phyloP scores from a whole-genome alignment of 2,329 filamentous ascomycete species.

The Rutstroemia sp. region DNA sequence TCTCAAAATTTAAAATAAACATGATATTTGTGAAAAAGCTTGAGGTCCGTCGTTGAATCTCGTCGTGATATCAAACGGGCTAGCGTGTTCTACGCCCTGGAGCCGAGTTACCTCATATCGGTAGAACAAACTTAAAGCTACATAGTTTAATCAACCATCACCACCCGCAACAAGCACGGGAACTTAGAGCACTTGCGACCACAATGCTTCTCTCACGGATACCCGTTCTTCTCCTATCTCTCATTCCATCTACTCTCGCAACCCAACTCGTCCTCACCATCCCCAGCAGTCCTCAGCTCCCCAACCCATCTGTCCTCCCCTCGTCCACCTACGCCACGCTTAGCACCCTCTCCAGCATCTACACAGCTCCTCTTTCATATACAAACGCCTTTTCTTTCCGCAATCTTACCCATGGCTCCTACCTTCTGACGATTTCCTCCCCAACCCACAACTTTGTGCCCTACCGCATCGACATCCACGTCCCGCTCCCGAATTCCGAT shows the following conservation, averaged over 20 bases:
- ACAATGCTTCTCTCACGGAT: background rate
- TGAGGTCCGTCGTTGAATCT: too few relatives aligned
- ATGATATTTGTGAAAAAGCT: too few relatives aligned
- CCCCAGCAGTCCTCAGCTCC: conserved; percentile 20
- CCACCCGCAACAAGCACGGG: too few relatives aligned
- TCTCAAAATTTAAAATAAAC: too few relatives aligned
- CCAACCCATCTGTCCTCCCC: conserved; percentile 37
- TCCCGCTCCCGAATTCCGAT: conserved; percentile 25
- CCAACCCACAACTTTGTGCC: conserved; percentile 69
- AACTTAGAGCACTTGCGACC: background rate
- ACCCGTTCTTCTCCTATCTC: background rate
- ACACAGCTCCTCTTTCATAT: conserved; percentile 57
- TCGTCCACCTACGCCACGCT: conserved; percentile 58
- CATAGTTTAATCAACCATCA: too few relatives aligned
- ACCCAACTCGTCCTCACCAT: conserved; percentile 25
- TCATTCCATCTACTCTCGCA: conserved; percentile 32
- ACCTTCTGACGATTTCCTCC: conserved; percentile 76
- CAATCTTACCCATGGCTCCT: conserved; percentile 64
- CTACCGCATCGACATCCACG: conserved; percentile 65
- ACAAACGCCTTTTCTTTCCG: conserved; percentile 68
- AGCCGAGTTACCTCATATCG: too few relatives aligned
- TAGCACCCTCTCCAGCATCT: conserved; percentile 43
- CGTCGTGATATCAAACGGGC: too few relatives aligned
- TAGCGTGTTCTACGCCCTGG: too few relatives aligned
- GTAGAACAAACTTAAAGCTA: too few relatives aligned